Percentiles rank a stretch among this genome's conserved stretches.
Conservation (phyloP, 2,329 filamentous ascomycete genomes). For the Hawksworthiomyces lignivorus region DNA sequence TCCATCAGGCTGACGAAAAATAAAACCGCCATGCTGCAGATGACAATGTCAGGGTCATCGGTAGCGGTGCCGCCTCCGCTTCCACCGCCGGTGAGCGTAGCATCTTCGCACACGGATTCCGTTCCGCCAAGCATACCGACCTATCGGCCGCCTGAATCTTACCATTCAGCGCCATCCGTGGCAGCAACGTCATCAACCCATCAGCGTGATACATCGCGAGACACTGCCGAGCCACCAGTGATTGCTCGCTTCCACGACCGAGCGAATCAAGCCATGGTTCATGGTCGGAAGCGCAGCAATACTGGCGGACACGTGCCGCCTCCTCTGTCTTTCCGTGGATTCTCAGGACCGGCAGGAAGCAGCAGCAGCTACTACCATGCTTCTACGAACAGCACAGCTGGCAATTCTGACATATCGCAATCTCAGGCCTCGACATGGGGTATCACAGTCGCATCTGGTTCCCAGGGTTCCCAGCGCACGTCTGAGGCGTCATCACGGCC, state of each 20-base stretch:
- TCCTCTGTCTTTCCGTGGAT: slow-evolving; percentile 68
- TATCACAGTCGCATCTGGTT: slow-evolving; percentile 18
- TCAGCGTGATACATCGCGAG: slow-evolving; percentile 42
- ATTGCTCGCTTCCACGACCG: slow-evolving; percentile 58
- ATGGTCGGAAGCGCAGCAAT: slow-evolving; percentile 82
- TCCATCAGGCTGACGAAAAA: slow-evolving; percentile 85
- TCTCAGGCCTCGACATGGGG: slow-evolving; percentile 41
- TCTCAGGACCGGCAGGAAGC: slow-evolving; percentile 49
- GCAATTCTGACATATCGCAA: slow-evolving; percentile 45
- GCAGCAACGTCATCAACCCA: slow-evolving; percentile 25
- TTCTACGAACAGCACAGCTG: slow-evolving; percentile 49
- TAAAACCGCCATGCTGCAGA: slow-evolving; percentile 29
- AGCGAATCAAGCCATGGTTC: slow-evolving; percentile 39
- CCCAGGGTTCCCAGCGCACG: slow-evolving; percentile 41
- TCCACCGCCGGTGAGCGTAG: slow-evolving; percentile 18
- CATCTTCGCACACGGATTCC: slow-evolving; percentile 29
- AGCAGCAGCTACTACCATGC: slow-evolving; percentile 35
- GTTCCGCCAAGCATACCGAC: slow-evolving; percentile 44
- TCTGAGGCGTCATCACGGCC: slow-evolving; percentile 47
- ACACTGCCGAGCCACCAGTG: slow-evolving; percentile 62
- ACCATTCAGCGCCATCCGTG: slow-evolving; percentile 23
- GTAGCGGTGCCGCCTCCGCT: slow-evolving; percentile 11
- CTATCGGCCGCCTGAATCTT: slow-evolving; percentile 32
- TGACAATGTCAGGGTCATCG: slow-evolving; percentile 16
- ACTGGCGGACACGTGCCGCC: slow-evolving; percentile 69